A percentile compares a stretch with the other conserved stretches of the same genome.
These are phyloP conservation scores for Colletotrichum noveboracense DNA, from an alignment of 2,329 filamentous ascomycete genomes.

Conservation along the genomic window DNA sequence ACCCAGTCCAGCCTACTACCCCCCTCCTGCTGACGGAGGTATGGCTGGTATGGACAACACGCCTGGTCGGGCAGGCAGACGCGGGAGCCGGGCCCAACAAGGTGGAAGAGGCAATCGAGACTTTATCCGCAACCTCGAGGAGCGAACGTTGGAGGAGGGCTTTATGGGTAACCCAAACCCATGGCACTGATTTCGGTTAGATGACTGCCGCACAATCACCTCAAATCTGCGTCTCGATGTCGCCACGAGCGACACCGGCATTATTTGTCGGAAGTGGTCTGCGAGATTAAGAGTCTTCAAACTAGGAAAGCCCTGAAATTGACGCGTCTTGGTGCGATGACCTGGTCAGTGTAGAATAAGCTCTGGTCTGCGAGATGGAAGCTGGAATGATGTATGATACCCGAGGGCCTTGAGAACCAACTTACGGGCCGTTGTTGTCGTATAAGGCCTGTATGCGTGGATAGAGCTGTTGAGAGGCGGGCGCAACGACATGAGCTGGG, in stretches of 20 bases:
- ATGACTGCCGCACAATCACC: neutral
- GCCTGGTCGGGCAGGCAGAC: constrained; percentile 65
- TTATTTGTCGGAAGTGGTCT: neutral
- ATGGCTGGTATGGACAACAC: constrained; percentile 69
- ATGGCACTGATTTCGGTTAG: constrained; percentile 65
- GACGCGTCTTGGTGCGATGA: neutral
- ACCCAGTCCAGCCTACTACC: constrained; percentile 96
- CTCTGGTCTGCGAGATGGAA: neutral
- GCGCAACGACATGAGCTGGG: neutral
- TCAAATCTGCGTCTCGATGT: neutral
- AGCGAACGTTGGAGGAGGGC: constrained; percentile 91
- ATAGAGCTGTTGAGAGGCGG: neutral
- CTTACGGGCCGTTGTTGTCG: neutral
- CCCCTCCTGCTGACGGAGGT: constrained; percentile 81
- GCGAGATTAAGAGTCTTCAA: neutral
- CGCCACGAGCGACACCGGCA: neutral
- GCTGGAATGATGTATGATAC: constrained; percentile 11
- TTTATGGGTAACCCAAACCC: constrained; percentile 72
- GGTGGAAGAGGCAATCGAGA: constrained; percentile 72
- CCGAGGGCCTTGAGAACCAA: neutral
- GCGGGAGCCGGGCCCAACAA: constrained; percentile 75
- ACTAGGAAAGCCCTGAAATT: neutral
- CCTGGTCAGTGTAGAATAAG: neutral
- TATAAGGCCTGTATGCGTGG: neutral
- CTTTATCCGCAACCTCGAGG: constrained; percentile 94